Percentiles rank a stretch among this genome's conserved stretches.
Evolutionary conservation across 306 rosid species (phyloP).

Genomic region (Cucumis melo): DNA sequence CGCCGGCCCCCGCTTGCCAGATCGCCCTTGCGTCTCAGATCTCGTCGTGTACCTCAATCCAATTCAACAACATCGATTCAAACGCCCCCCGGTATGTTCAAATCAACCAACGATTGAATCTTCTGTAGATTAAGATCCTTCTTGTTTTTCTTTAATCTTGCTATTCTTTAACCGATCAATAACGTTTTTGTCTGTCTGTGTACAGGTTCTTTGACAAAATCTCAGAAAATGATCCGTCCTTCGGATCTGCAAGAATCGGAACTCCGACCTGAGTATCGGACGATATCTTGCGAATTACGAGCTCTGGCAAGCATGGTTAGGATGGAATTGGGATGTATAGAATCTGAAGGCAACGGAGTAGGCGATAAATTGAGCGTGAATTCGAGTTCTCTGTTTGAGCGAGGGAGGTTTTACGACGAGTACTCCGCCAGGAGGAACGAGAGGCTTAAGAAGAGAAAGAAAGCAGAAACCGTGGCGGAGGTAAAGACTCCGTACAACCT

Average conservation of each 20-base stretch:
- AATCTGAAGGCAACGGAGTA: not conserved
- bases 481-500: constrained; percentile 21
- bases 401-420: constrained; percentile 70
- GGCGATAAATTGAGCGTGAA: constrained; percentile 5
- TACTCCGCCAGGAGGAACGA: constrained; percentile 89
- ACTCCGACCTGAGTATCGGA: constrained; percentile 58
- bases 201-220: constrained; percentile 52
- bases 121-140: not conserved
- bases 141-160: not conserved
- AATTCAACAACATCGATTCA: constrained; percentile 24
- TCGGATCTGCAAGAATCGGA: constrained; percentile 25
- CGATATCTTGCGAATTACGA: constrained; percentile 53
- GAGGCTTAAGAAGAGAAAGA: constrained; percentile 58
- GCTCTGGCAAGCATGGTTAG: constrained; percentile 46
- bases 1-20: constrained; percentile 65
- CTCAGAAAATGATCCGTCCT: constrained; percentile 22
- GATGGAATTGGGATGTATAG: constrained; percentile 28
- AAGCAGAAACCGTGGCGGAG: constrained; percentile 16
- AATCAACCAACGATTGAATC: not conserved
- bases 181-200: not conserved
- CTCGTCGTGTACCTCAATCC: constrained; percentile 27
- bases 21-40: constrained; percentile 46
- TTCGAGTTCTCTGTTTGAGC: constrained; percentile 30
- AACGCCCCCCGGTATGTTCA: constrained; percentile 46
- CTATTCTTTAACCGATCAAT: not conserved